Evolutionary conservation across 805 yeast genomes (phyloP).

Genomic region (Candida ulmi): DNA sequence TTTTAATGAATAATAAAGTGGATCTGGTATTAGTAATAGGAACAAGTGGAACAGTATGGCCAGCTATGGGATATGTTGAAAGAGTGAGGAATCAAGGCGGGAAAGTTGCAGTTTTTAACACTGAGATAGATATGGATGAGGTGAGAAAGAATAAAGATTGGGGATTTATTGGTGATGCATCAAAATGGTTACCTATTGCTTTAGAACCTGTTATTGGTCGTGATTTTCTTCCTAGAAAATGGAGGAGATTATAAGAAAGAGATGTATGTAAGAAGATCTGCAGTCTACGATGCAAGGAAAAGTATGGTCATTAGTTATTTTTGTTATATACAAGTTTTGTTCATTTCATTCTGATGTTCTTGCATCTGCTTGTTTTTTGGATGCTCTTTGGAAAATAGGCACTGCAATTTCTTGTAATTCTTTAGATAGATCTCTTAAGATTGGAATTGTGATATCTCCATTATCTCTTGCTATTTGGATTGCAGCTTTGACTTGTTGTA

Average conservation of each 20-base stretch:
- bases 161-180: conserved; percentile 81
- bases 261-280: neutral
- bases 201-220: conserved; percentile 45
- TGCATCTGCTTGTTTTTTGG: conserved; percentile 13
- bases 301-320: neutral
- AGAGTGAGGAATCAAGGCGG: conserved; percentile 70
- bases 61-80: conserved; percentile 88
- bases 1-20: conserved; percentile 45
- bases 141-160: conserved; percentile 43
- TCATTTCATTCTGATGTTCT: conserved; percentile 1
- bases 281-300: neutral
- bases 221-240: conserved; percentile 22
- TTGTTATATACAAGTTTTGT: neutral
- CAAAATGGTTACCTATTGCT: conserved; percentile 61
- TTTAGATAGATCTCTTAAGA: conserved; percentile 66
- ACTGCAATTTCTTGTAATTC: conserved; percentile 71
- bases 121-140: conserved; percentile 46
- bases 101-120: conserved; percentile 78
- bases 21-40: conserved; percentile 82
- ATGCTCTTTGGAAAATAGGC: conserved; percentile 56
- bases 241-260: conserved; percentile 14
- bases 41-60: conserved; percentile 82
- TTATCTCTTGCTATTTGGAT: conserved; percentile 62
- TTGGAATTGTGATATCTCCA: conserved; percentile 50
- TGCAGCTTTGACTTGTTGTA: conserved; percentile 54